phyloP scores from a whole-genome alignment of 2,329 filamentous ascomycete genomes.

The Aspergillus sp. region DNA sequence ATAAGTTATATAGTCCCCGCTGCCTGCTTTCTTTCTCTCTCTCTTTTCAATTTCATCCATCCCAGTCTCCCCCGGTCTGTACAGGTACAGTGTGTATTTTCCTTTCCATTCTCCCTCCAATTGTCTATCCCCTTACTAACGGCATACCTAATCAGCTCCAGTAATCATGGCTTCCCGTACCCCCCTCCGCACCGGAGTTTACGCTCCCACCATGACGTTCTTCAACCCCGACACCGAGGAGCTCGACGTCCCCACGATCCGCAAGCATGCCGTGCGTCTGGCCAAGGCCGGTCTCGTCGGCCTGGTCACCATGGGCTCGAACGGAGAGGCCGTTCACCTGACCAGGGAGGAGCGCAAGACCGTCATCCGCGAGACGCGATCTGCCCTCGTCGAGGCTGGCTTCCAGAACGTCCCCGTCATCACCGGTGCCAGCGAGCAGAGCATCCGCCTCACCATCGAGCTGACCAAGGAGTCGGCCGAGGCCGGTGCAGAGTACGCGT shows the following conservation, averaged over 20 bases:
- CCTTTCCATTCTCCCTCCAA: background rate
- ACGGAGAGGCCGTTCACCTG: constrained; percentile 85
- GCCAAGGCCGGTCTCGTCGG: constrained; percentile 76
- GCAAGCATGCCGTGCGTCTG: constrained; percentile 76
- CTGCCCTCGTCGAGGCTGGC: constrained; percentile 78
- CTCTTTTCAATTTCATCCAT: too few species aligned
- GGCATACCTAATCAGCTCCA: background rate
- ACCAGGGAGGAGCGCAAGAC: constrained; percentile 72
- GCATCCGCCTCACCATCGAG: constrained; percentile 26
- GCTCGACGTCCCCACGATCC: constrained; percentile 75
- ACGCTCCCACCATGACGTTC: constrained; percentile 88
- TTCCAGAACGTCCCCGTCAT: constrained; percentile 76
- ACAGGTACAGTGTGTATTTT: background rate
- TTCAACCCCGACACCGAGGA: constrained; percentile 83
- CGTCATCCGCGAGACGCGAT: constrained; percentile 74
- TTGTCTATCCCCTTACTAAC: background rate
- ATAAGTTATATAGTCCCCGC: background rate
- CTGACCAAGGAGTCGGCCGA: constrained; percentile 54
- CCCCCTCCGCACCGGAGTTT: constrained; percentile 78
- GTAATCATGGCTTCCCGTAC: constrained; percentile 39
- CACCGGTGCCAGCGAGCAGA: constrained; percentile 77
- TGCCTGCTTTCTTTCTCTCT: too few species aligned
- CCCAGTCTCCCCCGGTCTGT: too few species aligned
- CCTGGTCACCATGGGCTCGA: constrained; percentile 84
- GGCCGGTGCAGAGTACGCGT: constrained; percentile 75